Base-by-base conservation (phyloP, 108 stramenopile genomes). In the Stephanodiscus minutulus region DNA sequence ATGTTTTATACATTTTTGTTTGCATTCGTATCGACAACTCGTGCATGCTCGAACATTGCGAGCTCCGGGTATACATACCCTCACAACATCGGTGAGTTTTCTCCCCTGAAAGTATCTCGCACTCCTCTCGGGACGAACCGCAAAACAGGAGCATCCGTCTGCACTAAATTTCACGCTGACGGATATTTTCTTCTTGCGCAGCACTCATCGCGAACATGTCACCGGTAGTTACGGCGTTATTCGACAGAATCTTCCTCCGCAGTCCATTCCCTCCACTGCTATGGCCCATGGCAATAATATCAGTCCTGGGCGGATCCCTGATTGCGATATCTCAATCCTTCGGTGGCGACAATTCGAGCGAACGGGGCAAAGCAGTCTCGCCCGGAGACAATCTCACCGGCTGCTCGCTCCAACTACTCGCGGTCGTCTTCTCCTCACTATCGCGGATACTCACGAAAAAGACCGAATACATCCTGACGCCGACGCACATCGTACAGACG, bases 81-180 rank as follows among this genome's bases (percentile, higher is more conserved):
- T 21, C 63, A 72, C 62, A 64, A 72, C 22, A 72, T 72, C 61
- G 63, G 68, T 70, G 68, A 70, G 68, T 70, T 33, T 33, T 33
- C 5, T n/a, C n/a, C n/a, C n/a, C n/a, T n/a, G n/a, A n/a, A n/a
- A n/a, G n/a, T n/a, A n/a, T n/a, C n/a, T n/a, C n/a, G n/a, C n/a
- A n/a, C n/a, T n/a, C n/a, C n/a, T n/a, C n/a, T n/a, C n/a, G n/a
- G n/a, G n/a, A n/a, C n/a, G n/a, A n/a, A n/a, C n/a, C n/a, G n/a
- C n/a, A n/a, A n/a, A n/a, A n/a, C n/a, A n/a, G n/a, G n/a, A n/a
- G n/a, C n/a, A n/a, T n/a, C n/a, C n/a, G n/a, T n/a, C n/a, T n/a
- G n/a, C n/a, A n/a, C n/a, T n/a, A n/a, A n/a, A n/a, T n/a, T n/a
- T n/a, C n/a, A n/a, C n/a, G n/a, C n/a, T n/a, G n/a, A n/a, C n/a